Evolutionary conservation across 345 rosid genomes (phyloP).

Genomic region (Lepidium didymum): DNA sequence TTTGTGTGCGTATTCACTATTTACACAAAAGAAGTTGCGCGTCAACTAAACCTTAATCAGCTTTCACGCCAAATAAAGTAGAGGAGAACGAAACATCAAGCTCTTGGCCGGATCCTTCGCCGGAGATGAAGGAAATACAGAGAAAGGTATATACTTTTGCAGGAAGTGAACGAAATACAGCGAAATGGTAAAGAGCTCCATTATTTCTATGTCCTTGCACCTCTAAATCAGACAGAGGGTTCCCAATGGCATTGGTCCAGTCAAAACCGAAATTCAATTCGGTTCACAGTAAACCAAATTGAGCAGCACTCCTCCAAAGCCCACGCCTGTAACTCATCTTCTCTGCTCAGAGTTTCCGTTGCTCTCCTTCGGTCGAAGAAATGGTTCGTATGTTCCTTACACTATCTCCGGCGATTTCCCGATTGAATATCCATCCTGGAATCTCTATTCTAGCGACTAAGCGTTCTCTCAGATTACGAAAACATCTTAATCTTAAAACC

Average conservation of each 20-base stretch:
- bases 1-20: not conserved
- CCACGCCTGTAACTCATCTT: not conserved
- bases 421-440: slow-evolving; percentile 2
- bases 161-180: not conserved
- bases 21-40: not conserved
- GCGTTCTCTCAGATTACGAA: slow-evolving; percentile 3
- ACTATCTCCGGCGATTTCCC: slow-evolving; percentile 23
- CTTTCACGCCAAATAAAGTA: slow-evolving; percentile 20
- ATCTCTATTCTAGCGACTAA: not conserved
- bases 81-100: slow-evolving; percentile 6
- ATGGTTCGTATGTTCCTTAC: slow-evolving; percentile 22
- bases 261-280: not conserved
- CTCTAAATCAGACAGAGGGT: not conserved
- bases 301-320: not conserved
- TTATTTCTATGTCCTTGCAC: not conserved
- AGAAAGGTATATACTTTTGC: slow-evolving; percentile 8
- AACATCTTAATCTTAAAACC: not conserved
- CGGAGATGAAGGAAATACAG: slow-evolving; percentile 5
- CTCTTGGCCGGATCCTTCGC: slow-evolving; percentile 17
- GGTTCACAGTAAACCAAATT: slow-evolving; percentile 5
- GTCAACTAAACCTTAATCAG: not conserved
- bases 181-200: slow-evolving; percentile 7
- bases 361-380: not conserved
- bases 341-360: not conserved
- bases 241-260: not conserved